These are phyloP conservation scores for Botrytis deweyae DNA, from an alignment of 2,329 filamentous ascomycete species.

Conservation along the genomic window DNA sequence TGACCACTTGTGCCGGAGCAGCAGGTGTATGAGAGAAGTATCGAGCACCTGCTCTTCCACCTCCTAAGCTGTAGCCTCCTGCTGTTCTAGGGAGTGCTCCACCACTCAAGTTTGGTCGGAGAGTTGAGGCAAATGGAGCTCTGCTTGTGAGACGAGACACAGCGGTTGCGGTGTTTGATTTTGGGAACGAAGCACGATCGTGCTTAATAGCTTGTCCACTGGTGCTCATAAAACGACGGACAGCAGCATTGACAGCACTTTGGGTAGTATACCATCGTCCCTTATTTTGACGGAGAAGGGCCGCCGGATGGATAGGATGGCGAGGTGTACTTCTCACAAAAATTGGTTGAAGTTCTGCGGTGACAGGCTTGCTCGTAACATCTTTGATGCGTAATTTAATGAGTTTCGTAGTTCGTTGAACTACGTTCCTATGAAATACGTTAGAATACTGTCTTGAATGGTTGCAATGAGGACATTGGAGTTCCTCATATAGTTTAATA, in stretches of 20 bases:
- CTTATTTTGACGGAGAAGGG: conserved; percentile 62
- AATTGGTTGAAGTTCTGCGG: conserved; percentile 56
- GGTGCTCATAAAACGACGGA: conserved; percentile 43
- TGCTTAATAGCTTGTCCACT: conserved; percentile 43
- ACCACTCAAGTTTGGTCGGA: conserved; percentile 89
- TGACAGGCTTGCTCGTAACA: conserved; percentile 42
- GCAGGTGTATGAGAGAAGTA: conserved; percentile 90
- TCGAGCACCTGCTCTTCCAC: conserved; percentile 67
- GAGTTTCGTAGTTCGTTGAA: conserved; percentile 48
- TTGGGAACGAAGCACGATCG: conserved; percentile 53
- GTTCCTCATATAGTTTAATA: neutral
- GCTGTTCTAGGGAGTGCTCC: conserved; percentile 81
- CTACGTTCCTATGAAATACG: conserved; percentile 44
- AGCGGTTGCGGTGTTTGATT: conserved; percentile 54
- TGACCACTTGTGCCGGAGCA: conserved; percentile 82
- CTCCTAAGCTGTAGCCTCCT: conserved; percentile 81
- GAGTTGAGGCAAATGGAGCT: conserved; percentile 81
- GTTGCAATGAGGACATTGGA: neutral
- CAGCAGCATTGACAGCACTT: conserved; percentile 52
- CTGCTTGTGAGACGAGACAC: conserved; percentile 67
- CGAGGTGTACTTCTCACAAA: conserved; percentile 56
- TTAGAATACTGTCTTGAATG: conserved; percentile 26
- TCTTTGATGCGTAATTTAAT: conserved; percentile 47
- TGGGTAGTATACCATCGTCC: conserved; percentile 62
- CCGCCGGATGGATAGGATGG: conserved; percentile 57